Base-by-base conservation (phyloP, 495 filamentous ascomycete species). In the Ramalina intermedia region DNA sequence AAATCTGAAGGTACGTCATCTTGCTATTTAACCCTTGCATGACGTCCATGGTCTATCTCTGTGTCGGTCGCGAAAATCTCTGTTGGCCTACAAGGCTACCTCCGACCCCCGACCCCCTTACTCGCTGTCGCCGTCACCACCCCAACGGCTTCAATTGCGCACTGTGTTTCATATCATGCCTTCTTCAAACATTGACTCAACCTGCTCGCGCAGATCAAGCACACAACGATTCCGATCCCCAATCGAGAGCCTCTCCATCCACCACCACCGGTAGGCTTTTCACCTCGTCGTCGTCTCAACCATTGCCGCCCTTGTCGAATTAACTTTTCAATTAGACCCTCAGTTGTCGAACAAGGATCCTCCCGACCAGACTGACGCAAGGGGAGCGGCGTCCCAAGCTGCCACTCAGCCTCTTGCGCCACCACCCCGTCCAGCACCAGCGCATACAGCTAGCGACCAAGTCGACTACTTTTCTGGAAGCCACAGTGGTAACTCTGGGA, bases 391-490 rank as follows among this genome's bases (percentile, higher is more conserved):
- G 21, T 45, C 54, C 49, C 59, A 66, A 54, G 50, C 62, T 37
- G 65, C 61, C 54, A 70, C 74, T 53, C 70, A 75, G 55, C 78
- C 79, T 27, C 76, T 91, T 62, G 82, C 82, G 50, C 85, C 85
- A 55, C 85, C 87, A 55, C 84, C 85, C 42, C 84, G 83, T 63
- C 87, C 87, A 43, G 55, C 52, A 16, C 63, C 58, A 52, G 66
- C 69, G 35, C 73, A 75, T 45, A 64, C 74, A 53, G 63, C 66
- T 51, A 61, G 72, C 53, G 58, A 66, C 50, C 75, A 81, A 58
- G 77, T 80, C 27, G 84, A 91, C 59, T 90, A 89, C 68, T 93
- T 88, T 66, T 79, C 75, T 36, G 73, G 68, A 44, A 70, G 76
- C 29, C 72, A 81, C 60, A 58, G 57, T 4, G 29, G 29, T 33